Evolutionary conservation across 352 stramenopile species (phyloP).

Genomic region (Phytophthora hybrid): DNA sequence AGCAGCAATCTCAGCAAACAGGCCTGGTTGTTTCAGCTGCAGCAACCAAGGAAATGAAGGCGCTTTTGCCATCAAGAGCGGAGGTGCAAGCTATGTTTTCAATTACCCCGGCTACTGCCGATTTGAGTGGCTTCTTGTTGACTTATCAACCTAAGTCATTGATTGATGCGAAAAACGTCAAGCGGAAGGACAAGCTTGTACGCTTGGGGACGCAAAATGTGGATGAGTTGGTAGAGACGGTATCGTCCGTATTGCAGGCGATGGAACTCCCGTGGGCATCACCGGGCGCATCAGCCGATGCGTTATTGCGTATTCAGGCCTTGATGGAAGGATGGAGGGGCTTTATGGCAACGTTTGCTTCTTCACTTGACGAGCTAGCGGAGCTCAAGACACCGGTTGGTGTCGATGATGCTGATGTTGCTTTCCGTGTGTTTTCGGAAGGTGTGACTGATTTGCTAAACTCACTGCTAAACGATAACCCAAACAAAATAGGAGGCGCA

Average conservation of each 20-base stretch:
- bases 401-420: conserved; percentile 47
- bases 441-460: conserved; percentile 28
- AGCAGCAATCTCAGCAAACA: conserved; percentile 17
- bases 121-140: conserved; percentile 57
- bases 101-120: conserved; percentile 1
- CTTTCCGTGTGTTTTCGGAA: conserved; percentile 51
- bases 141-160: conserved; percentile 47
- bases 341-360: conserved; percentile 55
- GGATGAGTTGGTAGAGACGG: conserved; percentile 39
- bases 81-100: conserved; percentile 37
- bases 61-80: conserved; percentile 43
- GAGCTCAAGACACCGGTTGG: conserved; percentile 54
- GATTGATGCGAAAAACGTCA: conserved; percentile 46
- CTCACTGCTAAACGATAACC: conserved; percentile 21
- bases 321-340: conserved; percentile 54
- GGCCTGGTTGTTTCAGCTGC: conserved; percentile 50
- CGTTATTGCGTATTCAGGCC: conserved; percentile 44
- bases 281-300: conserved; percentile 1
- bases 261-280: conserved; percentile 36
- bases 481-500: conserved; percentile 27
- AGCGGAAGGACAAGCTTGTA: conserved; percentile 65
- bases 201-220: conserved; percentile 59
- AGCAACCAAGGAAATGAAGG: conserved; percentile 67
- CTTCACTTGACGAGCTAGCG: conserved; percentile 45
- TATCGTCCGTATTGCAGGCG: conserved; percentile 30